A percentile compares a stretch with the other conserved stretches of the same genome.
Evolutionary conservation across 176 grass and related monocot species (phyloP).

Genomic region (Avena eriantha): DNA sequence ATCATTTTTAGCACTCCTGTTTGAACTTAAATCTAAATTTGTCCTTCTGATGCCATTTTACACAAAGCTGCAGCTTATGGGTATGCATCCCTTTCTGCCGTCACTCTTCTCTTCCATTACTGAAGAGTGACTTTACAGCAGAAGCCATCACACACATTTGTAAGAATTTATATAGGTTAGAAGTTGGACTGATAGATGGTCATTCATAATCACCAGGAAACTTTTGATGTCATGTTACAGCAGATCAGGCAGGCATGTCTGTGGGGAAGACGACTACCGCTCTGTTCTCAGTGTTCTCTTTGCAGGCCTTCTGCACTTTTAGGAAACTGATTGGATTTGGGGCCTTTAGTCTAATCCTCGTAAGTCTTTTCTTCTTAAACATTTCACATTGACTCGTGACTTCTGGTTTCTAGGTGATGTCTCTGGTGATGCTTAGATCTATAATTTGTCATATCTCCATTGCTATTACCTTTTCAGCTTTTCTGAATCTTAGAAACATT

Average conservation of each 20-base stretch:
- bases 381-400: background rate
- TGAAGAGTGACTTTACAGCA: background rate
- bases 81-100: background rate
- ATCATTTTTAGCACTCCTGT: background rate
- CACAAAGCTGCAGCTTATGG: background rate
- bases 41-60: background rate
- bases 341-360: background rate
- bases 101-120: background rate
- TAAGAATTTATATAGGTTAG: background rate
- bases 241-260: background rate
- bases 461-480: slow-evolving; percentile 5
- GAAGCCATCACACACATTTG: background rate
- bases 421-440: background rate
- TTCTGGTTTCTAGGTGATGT: background rate
- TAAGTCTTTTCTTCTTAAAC: slow-evolving; percentile 23
- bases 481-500: slow-evolving; percentile 6
- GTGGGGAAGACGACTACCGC: background rate
- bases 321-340: background rate
- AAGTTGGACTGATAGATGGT: background rate
- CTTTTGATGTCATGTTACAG: slow-evolving; percentile 16
- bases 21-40: slow-evolving; percentile 13
- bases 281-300: background rate
- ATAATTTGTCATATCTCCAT: background rate
- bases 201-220: slow-evolving; percentile 1
- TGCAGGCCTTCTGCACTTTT: background rate